Evolutionary conservation across 1,139 yeast species (phyloP), one percentile per base, ranked within the genome.

Genomic region (Meyerozyma athensensis): DNA sequence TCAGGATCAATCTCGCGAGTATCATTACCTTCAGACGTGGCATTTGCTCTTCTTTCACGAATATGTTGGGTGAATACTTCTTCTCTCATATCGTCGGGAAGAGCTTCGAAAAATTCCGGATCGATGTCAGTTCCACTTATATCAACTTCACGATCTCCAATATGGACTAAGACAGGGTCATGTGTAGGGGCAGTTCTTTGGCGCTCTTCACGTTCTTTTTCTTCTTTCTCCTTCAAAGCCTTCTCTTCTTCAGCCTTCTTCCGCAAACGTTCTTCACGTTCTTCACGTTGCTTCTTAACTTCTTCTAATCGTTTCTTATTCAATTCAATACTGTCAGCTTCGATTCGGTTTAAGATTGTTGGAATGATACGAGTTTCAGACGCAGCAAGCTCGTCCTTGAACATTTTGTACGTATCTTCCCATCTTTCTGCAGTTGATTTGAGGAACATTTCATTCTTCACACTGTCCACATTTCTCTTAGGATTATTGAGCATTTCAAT

Each of bases 71-170:
- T 79, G 52, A 87, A 79, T 0, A 89, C 97, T 52, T 90, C 97
- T 47, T 89, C 95, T 37, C 96, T 70, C 85, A 90, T 85, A 38
- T 86, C 95, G 35, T 86, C 96, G 0, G 97, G 97, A 26, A 90
- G 68, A 0, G 96, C 97, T 48, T 83, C 86, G 45, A 90, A 71
- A 54, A 89, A 90, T 49, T 85, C 94, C 0, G 95, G 95, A 59
- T 90, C 97, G 42, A 90, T 87, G 40, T 87, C 97, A 3, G 96
- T 81, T 0, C 90, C 94, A 39, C 94, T 77, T 33, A 90, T 85
- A 55, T 90, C 95, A 23, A 90, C 90, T 40, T 81, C 81, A 24
- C 82, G 64, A 26, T 86, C 95, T 17, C 90, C 92, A 48, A 90
- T 83, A 13, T 70, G 68, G 6, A 90, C 90, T 65, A 74, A 74